Evolutionary conservation across 345 rosid species (phyloP).

Genomic region (Ailanthus altissimus): DNA sequence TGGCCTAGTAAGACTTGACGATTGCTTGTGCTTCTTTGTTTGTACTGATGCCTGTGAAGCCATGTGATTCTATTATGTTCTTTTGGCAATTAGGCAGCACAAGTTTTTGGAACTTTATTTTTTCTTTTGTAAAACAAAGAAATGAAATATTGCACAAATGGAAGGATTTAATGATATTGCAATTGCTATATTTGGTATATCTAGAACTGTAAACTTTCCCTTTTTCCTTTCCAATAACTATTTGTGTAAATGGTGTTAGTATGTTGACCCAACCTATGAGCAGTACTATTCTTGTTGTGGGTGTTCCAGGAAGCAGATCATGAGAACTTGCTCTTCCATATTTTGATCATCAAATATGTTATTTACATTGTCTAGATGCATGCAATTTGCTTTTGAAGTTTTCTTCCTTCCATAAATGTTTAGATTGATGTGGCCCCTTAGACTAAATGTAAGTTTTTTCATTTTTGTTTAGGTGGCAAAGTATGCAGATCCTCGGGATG

Average conservation of each 20-base stretch:
- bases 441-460: conserved; percentile 4
- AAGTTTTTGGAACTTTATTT: neutral
- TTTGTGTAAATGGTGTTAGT: neutral
- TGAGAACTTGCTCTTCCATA: neutral
- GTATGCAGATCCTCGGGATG: conserved; percentile 81
- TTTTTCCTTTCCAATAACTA: neutral
- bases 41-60: neutral
- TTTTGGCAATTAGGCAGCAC: neutral
- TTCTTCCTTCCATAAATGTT: neutral
- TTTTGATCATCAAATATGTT: neutral
- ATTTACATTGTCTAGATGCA: neutral
- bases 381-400: neutral
- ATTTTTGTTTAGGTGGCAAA: conserved; percentile 56
- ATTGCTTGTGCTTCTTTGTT: neutral
- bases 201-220: neutral
- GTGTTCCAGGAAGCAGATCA: neutral
- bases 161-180: neutral
- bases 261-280: neutral
- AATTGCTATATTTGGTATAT: neutral
- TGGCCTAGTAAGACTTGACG: neutral
- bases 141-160: neutral
- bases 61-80: neutral
- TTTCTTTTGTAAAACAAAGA: too few relatives aligned
- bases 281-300: neutral
- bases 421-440: neutral